These are phyloP conservation scores for Brassica cretica DNA, from an alignment of 345 rosid species.

Conservation along the genomic window DNA sequence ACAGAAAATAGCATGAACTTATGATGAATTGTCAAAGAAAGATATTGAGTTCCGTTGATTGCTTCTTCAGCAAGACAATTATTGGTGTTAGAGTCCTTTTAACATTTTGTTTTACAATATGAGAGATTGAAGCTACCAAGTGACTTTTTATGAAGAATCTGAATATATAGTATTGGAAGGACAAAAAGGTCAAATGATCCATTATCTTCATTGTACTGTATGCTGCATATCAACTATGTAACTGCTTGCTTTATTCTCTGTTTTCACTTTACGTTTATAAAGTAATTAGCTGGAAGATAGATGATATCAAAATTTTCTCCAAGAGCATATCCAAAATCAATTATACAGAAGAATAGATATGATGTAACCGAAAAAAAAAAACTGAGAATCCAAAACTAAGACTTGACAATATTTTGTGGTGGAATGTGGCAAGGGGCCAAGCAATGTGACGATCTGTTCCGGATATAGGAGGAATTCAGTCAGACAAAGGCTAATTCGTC, in stretches of 20 bases:
- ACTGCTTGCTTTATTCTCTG: not conserved
- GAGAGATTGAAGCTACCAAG: not conserved
- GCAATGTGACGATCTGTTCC: not conserved
- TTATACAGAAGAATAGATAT: not conserved
- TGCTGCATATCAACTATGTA: not conserved
- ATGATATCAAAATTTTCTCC: not conserved
- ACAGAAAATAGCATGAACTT: not conserved
- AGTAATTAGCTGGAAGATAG: not conserved
- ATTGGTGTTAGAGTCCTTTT: constrained; percentile 5
- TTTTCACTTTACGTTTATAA: not conserved
- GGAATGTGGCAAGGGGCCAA: not conserved
- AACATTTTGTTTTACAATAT: not conserved
- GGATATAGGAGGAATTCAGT: too few species aligned
- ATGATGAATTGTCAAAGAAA: not conserved
- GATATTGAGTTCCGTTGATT: not conserved
- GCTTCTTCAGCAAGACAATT: not conserved
- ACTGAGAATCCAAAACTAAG: not conserved
- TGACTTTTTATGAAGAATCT: not conserved
- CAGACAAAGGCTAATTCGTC: too few species aligned
- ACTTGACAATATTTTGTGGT: not conserved
- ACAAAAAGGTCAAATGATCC: not conserved
- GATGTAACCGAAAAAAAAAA: not conserved
- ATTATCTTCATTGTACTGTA: not conserved
- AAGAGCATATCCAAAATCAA: not conserved
- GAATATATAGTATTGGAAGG: not conserved